These are phyloP conservation scores for Kwoniella bestiolae DNA, from an alignment of 768 basidiomycete species.

Conservation along the genomic window DNA sequence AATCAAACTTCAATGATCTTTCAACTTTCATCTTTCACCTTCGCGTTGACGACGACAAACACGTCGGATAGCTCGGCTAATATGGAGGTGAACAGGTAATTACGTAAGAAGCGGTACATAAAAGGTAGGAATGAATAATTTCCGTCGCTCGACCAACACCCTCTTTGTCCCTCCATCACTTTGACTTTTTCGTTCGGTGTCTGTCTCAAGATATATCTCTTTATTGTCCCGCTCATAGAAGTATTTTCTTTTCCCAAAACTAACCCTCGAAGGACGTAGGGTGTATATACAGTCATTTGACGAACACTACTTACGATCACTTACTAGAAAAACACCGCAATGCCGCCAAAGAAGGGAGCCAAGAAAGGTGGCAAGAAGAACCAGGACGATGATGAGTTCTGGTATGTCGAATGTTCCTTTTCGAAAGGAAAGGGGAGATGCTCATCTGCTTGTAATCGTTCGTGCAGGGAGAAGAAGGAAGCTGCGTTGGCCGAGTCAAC, in stretches of 20 bases:
- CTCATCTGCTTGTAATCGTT: not conserved
- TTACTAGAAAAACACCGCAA: slow-evolving; percentile 28
- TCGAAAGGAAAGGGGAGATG: not conserved
- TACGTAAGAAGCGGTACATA: not conserved
- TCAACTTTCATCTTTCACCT: not conserved
- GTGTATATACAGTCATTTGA: not conserved
- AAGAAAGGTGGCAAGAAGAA: slow-evolving; percentile 85
- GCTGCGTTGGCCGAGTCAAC: slow-evolving; percentile 37
- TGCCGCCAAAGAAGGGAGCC: slow-evolving; percentile 71
- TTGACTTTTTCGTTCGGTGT: not conserved
- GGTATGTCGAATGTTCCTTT: slow-evolving; percentile 62
- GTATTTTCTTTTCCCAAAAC: not conserved
- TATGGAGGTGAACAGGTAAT: too few species aligned
- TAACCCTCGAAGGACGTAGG: not conserved
- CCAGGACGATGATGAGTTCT: slow-evolving; percentile 76
- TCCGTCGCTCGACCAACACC: too few species aligned
- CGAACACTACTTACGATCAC: not conserved
- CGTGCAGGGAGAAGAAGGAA: slow-evolving; percentile 52
- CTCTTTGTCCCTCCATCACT: not conserved
- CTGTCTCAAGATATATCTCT: not conserved
- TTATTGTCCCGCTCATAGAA: not conserved
- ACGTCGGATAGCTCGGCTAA: not conserved
- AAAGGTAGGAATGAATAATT: slow-evolving; percentile 1
- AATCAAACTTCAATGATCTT: not conserved
- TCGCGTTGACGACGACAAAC: not conserved